Evolutionary conservation across 768 basidiomycete genomes (phyloP).

Genomic region (Pleurotus tuber-regium): DNA sequence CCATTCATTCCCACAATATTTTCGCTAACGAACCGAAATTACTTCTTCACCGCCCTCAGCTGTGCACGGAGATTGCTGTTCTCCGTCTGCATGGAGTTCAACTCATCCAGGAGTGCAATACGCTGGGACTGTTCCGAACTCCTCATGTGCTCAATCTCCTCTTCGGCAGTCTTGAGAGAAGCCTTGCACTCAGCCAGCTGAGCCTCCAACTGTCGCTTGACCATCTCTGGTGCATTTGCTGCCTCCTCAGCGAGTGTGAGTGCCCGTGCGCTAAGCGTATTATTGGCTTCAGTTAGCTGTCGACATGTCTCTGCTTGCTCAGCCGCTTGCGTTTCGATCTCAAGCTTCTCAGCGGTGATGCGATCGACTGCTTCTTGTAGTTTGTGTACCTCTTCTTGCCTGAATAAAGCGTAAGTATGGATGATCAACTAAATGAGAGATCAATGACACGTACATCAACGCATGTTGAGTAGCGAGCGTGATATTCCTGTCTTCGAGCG

Average conservation of each 20-base stretch:
- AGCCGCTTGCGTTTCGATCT: constrained; percentile 64
- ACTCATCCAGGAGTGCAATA: constrained; percentile 83
- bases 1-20: too few species aligned
- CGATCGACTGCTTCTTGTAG: constrained; percentile 64
- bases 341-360: constrained; percentile 57
- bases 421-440: constrained; percentile 13
- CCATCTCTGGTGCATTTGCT: constrained; percentile 50
- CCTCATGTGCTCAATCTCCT: constrained; percentile 66
- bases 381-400: constrained; percentile 63
- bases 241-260: constrained; percentile 72
- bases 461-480: constrained; percentile 48
- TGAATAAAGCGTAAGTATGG: constrained; percentile 23
- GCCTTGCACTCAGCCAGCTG: constrained; percentile 62
- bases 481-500: constrained; percentile 73
- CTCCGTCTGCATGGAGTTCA: constrained; percentile 80
- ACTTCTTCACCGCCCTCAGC: constrained; percentile 59
- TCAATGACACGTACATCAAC: constrained; percentile 45
- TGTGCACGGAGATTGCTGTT: constrained; percentile 71
- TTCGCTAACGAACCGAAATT: constrained; percentile 4
- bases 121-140: constrained; percentile 77
- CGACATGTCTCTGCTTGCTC: constrained; percentile 73
- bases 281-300: constrained; percentile 79
- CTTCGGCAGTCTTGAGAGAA: constrained; percentile 59
- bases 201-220: constrained; percentile 60
- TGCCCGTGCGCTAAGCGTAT: constrained; percentile 67